Evolutionary conservation across 2,329 filamentous ascomycete species (phyloP), one percentile per base, ranked within the genome.

Genomic region (Colletotrichum sp.): DNA sequence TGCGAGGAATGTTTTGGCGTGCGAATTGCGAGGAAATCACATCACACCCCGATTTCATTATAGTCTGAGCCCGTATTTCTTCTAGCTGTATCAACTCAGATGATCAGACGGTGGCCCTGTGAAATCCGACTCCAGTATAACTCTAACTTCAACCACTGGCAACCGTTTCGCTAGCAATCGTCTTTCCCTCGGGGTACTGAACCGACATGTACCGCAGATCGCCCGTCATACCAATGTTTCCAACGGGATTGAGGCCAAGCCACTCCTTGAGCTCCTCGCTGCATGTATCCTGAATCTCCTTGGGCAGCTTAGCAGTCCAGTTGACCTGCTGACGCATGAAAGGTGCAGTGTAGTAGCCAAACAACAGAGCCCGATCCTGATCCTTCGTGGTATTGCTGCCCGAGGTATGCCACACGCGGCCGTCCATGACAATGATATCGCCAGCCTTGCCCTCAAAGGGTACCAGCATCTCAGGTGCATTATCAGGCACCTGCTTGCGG

Each of bases 261-360:
- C 57, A 60, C 26, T 60, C 57, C 57, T 3, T 60, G 28, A 60
- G 57, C 26, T 60, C 57, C 28, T 60, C 28, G 57, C 57, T 60
- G 26, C 57, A 60, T 0, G 18, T 3, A 24, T 60, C 28, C 18
- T 60, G 57, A 1, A 60, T 32, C 57, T 60, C 57, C 10, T 32
- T 60, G 5, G 57, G 57, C 28, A 60, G 9, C 57, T 60, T 60
- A 5, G 57, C 57, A 5, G 57, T 60, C 57, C 57, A 60, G 7
- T 60, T 60, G 28, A 60, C 57, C 57, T 60, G 57, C 57, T 60
- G 57, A 12, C 57, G 57, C 57, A 60, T 60, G 57, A 60, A 60
- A 18, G 57, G 57, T 30, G 57, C 57, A 12, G 57, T 60, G 26
- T 60, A 60, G 3, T 60, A 60, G 28, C 57, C 57, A 32, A 60